Conservation (phyloP, 2,329 filamentous ascomycete species). For the Orbilia brochopaga region DNA sequence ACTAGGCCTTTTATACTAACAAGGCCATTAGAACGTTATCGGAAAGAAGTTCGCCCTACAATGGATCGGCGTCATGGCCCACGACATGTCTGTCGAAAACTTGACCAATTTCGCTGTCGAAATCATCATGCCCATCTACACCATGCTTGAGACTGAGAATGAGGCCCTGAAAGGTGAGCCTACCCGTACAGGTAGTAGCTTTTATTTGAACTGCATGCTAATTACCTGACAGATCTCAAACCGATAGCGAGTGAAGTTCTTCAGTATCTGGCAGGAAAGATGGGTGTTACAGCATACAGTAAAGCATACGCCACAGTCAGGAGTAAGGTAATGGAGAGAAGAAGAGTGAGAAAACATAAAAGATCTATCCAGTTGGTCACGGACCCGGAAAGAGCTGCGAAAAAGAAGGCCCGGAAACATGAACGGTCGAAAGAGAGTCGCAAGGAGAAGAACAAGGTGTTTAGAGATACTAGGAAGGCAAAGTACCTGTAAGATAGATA, state of each 20-base stretch:
- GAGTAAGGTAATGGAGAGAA: conserved; percentile 71
- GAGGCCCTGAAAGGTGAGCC: conserved; percentile 52
- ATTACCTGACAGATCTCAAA: conserved; percentile 63
- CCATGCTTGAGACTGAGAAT: conserved; percentile 72
- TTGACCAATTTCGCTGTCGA: conserved; percentile 69
- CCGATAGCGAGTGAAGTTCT: conserved; percentile 77
- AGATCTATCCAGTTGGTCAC: conserved; percentile 82
- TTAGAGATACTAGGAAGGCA: conserved; percentile 73
- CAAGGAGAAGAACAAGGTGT: conserved; percentile 77
- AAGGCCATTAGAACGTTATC: conserved; percentile 46
- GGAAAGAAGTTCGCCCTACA: conserved; percentile 55
- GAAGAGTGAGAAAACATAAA: conserved; percentile 79
- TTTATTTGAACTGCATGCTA: background rate
- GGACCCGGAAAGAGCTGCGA: conserved; percentile 77
- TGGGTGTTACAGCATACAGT: conserved; percentile 82
- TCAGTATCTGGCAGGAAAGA: conserved; percentile 79
- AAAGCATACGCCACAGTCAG: conserved; percentile 74
- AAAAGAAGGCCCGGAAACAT: conserved; percentile 80
- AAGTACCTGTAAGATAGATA: conserved; percentile 62
- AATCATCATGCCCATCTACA: conserved; percentile 74
- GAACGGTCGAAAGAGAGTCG: conserved; percentile 82
- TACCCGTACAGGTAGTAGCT: background rate
- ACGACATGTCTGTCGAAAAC: conserved; percentile 62
- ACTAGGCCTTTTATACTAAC: background rate
- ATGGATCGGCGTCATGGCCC: conserved; percentile 56